phyloP scores from a whole-genome alignment of 345 rosid genomes.

The Leavenworthia alabamica region DNA sequence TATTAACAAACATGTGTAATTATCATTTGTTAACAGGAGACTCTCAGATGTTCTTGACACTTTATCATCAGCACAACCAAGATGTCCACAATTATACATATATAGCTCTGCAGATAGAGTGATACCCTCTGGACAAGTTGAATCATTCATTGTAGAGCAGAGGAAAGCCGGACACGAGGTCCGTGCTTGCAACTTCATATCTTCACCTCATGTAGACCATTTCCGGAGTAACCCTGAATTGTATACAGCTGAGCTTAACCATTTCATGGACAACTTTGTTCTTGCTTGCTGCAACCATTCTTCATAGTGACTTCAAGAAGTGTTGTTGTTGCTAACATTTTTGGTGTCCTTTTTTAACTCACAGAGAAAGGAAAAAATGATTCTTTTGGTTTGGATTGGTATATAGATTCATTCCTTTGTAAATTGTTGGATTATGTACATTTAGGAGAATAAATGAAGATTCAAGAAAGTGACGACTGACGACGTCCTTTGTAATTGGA shows the following conservation, averaged over 20 bases:
- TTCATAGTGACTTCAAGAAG: constrained; percentile 19
- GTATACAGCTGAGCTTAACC: constrained; percentile 66
- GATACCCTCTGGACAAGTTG: constrained; percentile 72
- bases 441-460: constrained; percentile 11
- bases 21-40: constrained; percentile 54
- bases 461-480: constrained; percentile 10
- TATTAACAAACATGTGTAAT: neutral
- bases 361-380: neutral
- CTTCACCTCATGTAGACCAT: constrained; percentile 97
- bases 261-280: constrained; percentile 70
- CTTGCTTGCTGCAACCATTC: constrained; percentile 44
- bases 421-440: constrained; percentile 23
- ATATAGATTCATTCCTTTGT: constrained; percentile 20
- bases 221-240: constrained; percentile 84
- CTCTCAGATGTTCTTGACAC: constrained; percentile 55
- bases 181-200: constrained; percentile 82
- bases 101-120: constrained; percentile 96
- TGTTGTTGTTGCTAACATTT: constrained; percentile 13
- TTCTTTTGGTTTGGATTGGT: constrained; percentile 24
- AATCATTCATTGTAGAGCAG: constrained; percentile 80
- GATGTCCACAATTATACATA: constrained; percentile 88
- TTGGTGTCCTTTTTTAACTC: constrained; percentile 1
- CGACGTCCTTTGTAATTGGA: neutral
- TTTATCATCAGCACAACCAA: constrained; percentile 70
- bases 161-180: constrained; percentile 72